phyloP scores from a whole-genome alignment of 2,329 filamentous ascomycete species.

The Pseudomassariella vexata region DNA sequence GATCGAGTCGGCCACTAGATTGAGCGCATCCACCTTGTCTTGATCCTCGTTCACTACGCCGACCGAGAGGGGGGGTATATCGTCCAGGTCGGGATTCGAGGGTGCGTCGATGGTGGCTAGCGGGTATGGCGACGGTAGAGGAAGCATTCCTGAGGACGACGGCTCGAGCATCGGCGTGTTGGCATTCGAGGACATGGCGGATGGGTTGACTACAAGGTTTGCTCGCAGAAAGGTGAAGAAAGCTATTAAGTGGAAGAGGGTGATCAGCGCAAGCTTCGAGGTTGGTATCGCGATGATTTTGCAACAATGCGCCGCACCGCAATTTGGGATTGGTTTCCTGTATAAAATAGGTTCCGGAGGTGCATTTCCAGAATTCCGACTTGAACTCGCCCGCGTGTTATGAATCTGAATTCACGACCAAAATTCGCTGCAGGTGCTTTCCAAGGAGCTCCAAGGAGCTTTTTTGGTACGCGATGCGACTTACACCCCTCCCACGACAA shows the following conservation, averaged over 20 bases:
- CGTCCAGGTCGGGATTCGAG: slow-evolving; percentile 35
- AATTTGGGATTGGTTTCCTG: not conserved
- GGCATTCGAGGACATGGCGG: slow-evolving; percentile 54
- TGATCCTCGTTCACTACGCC: slow-evolving; percentile 45
- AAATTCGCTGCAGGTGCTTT: not conserved
- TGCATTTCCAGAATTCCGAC: not conserved
- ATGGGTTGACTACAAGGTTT: slow-evolving; percentile 65
- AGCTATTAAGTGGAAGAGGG: slow-evolving; percentile 43
- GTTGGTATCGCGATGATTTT: not conserved
- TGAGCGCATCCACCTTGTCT: slow-evolving; percentile 63
- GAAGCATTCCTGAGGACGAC: slow-evolving; percentile 33
- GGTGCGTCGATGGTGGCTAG: slow-evolving; percentile 31
- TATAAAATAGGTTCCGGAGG: not conserved
- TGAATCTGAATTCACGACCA: not conserved
- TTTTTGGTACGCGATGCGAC: slow-evolving; percentile 10
- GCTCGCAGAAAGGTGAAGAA: slow-evolving; percentile 79
- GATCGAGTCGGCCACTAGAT: slow-evolving; percentile 73
- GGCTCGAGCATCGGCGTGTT: slow-evolving; percentile 61
- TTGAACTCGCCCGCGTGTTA: too few species aligned
- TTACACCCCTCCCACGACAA: slow-evolving; percentile 12
- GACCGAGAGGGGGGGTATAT: slow-evolving; percentile 59
- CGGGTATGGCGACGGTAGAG: slow-evolving; percentile 29
- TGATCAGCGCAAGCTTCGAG: slow-evolving; percentile 12
- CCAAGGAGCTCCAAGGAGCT: too few species aligned
- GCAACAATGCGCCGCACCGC: not conserved